Evolutionary conservation across 352 stramenopile species (phyloP), one percentile per base, ranked within the genome.

Genomic region (Phytopythium delawarense): DNA sequence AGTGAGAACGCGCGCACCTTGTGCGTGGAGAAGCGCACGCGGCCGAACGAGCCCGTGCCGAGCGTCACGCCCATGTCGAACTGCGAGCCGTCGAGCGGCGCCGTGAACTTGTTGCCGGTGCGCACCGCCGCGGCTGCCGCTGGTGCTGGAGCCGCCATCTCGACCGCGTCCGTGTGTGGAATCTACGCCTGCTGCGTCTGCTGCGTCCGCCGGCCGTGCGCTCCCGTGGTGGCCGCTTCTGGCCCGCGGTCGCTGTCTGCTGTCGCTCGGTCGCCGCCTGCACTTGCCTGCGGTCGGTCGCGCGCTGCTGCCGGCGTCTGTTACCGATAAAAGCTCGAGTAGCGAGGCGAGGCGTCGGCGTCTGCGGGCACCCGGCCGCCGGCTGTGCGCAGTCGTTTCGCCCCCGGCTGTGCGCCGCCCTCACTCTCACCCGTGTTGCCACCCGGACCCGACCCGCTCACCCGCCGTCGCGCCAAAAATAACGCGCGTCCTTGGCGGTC

Each of bases 51-150:
- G 16, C 96, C 96, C 15, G 95, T 98, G 45, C 96, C 96, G n/a
- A 99, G 77, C 12, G 95, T 98, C 58, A 98, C 92, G 32, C 96
- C 96, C 65, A 98, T 83, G 20, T 98, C 87, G 70, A 99, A 99
- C 66, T 99, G 94, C 23, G 78, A 66, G 62, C 73, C 77, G 71
- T 95, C 78, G 45, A 96, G 74, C 21, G 80, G 78, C 2, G 66
- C 56, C 20, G 78, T 65, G 30, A 91, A 83, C 63, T 91, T 91
- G 69, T 85, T 72, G 58, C 62, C 74, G 51, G 34, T 74, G 78
- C 81, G 46, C 11, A 34, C 11, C 39, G 34, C 42, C 34, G 56
- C 42, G 18, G 13, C 53, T 55, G 55, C 49, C 35, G 55, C 61
- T 49, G 65, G 40, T 28, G 65, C 44, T 37, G 49, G 46, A 23